Evolutionary conservation across 768 basidiomycete species (phyloP), one percentile per base, ranked within the genome.

Genomic region (Collybiopsis luxurians): DNA sequence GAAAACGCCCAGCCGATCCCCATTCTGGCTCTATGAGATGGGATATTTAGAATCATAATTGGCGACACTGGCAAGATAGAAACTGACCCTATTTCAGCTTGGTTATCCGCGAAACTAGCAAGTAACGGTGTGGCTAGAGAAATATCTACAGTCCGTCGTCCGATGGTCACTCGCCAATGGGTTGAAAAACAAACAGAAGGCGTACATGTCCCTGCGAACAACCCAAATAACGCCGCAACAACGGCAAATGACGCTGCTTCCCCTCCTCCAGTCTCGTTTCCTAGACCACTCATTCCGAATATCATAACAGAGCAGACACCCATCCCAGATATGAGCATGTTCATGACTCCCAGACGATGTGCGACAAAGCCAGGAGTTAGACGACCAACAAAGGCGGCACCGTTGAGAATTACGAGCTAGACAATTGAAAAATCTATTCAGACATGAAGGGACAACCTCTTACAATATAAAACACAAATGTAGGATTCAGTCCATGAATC

Each of bases 381-480:
- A 26, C 77, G 73, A 10, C 78, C 79, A 21, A 73, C 61, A 21
- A 76, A 59, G 36, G 66, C 64, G 17, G 69, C 66, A 4, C 65
- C 71, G 57, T 78, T 79, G 28, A 76, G 57, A n/a, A 23, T 69
- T 2, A 74, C 69, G 23, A 79, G 56, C 67, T 74, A 46, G 6
- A n/a, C n/a, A n/a, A n/a, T 38, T 38, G 36, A 19, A 1, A 24
- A 9, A n/a, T 47, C 6, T 34, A 13, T 21, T 23, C 34, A 5
- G 19, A 17, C 21, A 7, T 17, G n/a, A n/a, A n/a, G n/a, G 30
- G 31, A 19, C 21, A 7, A 5, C 26, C 6, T n/a, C 64, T 39
- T 24, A 74, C 76, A 11, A 74, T 69, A 50, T 76, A 75, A 50
- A 77, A 75, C 2, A 75, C 67, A 17, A 78, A 68, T 4, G 57